phyloP scores from a whole-genome alignment of 176 grass and related monocot genomes.

The Musa beccarii region DNA sequence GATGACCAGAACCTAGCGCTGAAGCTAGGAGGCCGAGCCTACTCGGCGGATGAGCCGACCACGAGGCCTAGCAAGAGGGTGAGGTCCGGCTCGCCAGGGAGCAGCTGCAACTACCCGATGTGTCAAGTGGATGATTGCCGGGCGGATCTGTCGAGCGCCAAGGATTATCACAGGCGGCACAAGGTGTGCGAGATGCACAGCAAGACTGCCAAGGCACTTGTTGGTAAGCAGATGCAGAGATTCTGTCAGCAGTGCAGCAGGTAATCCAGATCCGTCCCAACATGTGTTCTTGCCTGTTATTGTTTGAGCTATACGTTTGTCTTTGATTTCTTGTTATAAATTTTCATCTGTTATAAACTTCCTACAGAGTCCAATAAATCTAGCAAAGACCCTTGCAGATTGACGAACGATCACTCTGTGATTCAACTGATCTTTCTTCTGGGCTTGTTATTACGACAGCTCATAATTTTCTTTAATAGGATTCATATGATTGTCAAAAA shows the following conservation, averaged over 20 bases:
- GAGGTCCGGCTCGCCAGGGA: slow-evolving; percentile 75
- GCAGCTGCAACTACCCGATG: slow-evolving; percentile 61
- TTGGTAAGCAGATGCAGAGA: slow-evolving; percentile 86
- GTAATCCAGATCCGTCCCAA: slow-evolving; percentile 26
- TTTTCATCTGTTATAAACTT: too few relatives aligned
- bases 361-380: too few relatives aligned
- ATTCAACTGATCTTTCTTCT: too few relatives aligned
- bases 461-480: too few relatives aligned
- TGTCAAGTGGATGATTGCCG: slow-evolving; percentile 96
- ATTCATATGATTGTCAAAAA: too few relatives aligned
- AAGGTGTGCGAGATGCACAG: slow-evolving; percentile 91
- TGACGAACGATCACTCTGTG: too few relatives aligned
- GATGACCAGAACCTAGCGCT: slow-evolving; percentile 35
- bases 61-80: slow-evolving; percentile 66
- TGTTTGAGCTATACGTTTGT: too few relatives aligned
- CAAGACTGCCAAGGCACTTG: slow-evolving; percentile 84
- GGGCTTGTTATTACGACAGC: too few relatives aligned
- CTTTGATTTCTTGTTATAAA: neutral
- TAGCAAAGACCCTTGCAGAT: too few relatives aligned
- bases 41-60: slow-evolving; percentile 19
- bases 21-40: slow-evolving; percentile 39
- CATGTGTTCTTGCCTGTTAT: neutral
- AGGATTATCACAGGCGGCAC: slow-evolving; percentile 91
- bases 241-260: slow-evolving; percentile 99
- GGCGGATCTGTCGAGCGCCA: slow-evolving; percentile 76